phyloP scores from a whole-genome alignment of 352 stramenopile genomes.

The Peronospora farinosa region DNA sequence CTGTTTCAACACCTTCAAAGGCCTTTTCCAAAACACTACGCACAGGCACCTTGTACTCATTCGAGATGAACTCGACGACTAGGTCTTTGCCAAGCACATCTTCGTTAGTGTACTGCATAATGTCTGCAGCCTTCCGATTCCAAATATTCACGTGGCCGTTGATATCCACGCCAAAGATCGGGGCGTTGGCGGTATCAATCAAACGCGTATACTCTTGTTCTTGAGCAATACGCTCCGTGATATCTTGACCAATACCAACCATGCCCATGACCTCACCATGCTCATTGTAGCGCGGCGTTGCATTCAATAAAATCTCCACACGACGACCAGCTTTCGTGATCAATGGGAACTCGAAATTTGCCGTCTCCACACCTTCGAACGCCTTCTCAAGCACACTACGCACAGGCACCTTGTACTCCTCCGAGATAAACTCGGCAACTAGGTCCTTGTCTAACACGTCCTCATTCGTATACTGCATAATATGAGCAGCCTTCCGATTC shows the following conservation, averaged over 20 bases:
- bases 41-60: slow-evolving; percentile 37
- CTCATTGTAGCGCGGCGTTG: no score
- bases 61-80: slow-evolving; percentile 40
- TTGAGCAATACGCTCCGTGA: slow-evolving; percentile 52
- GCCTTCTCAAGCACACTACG: no score
- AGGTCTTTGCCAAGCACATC: slow-evolving; percentile 48
- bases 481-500: no score
- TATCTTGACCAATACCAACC: slow-evolving; percentile 69
- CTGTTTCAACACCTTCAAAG: slow-evolving; percentile 39
- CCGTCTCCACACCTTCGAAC: no score
- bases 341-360: no score
- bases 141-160: slow-evolving; percentile 50
- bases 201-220: slow-evolving; percentile 44
- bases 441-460: no score
- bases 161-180: slow-evolving; percentile 78
- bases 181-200: slow-evolving; percentile 70
- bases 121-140: slow-evolving; percentile 26
- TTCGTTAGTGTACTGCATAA: slow-evolving; percentile 50
- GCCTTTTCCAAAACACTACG: slow-evolving; percentile 32
- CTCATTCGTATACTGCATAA: no score
- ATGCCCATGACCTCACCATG: slow-evolving; percentile 52
- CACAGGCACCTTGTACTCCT: no score
- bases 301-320: no score
- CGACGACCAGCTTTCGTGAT: no score
- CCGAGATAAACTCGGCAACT: no score